Evolutionary conservation across 805 yeast species (phyloP), one percentile per base, ranked within the genome.

Genomic region (Lipomyces anomalus): DNA sequence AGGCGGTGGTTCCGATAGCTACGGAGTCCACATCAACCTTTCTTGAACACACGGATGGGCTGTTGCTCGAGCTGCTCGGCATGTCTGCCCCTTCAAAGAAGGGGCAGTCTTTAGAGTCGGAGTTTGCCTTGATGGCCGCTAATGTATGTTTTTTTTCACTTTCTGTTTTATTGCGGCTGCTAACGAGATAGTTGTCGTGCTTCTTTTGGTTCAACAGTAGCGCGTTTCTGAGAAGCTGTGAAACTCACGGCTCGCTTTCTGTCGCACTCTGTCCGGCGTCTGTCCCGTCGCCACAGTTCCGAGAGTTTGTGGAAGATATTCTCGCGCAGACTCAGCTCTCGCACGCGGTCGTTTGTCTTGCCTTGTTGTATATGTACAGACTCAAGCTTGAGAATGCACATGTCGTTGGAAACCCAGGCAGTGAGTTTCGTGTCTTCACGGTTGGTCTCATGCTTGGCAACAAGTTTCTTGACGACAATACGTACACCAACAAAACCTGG

Each of bases 401-500:
- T 9, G 39, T 36, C 3, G 11, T n/a, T 18, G 39, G 39, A n/a
- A 36, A 20, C 3, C 39, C 28, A 7, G 39, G 24, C 9, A n/a
- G 22, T 2, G 39, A 36, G 23, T 47, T 35, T 33, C 22, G 44
- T 21, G 57, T 63, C 11, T 61, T 86, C 38, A 76, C 81, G 33
- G 70, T 82, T 9, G 75, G 90, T 0, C 71, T 89, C 41, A 78
- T 89, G 43, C 69, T 87, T 53, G 92, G 95, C 35, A 89, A 89
- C 69, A 89, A 89, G 67, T 84, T 84, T 61, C 84, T 85, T 57
- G 96, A 89, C 66, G 97, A 89, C 67, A 86, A 87, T 63, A 89
- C 95, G 33, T 89, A 87, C 61, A 84, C 94, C 52, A 88, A 87
- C 65, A 76, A 78, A 60, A 84, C 95, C 1, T 89, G 97, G 97